phyloP scores from a whole-genome alignment of 768 basidiomycete species.

The Fomitopsis serialis region DNA sequence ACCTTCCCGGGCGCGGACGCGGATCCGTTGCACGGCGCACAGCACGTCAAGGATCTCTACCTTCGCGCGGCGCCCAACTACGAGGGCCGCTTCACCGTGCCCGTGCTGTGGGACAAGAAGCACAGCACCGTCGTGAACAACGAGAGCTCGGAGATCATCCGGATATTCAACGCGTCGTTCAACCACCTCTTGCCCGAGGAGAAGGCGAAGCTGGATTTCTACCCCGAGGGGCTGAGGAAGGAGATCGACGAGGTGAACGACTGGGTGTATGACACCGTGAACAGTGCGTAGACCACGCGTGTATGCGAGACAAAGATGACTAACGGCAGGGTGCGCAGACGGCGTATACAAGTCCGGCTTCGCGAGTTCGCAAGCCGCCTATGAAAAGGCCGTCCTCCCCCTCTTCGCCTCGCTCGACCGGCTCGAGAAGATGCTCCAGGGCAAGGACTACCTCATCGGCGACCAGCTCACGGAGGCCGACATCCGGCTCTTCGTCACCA shows the following conservation, averaged over 20 bases:
- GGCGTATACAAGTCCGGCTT: constrained; percentile 91
- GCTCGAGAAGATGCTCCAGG: constrained; percentile 70
- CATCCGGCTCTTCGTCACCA: constrained; percentile 87
- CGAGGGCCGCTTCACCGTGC: constrained; percentile 81
- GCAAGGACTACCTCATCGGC: constrained; percentile 84
- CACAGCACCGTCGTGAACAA: constrained; percentile 87
- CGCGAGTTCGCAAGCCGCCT: constrained; percentile 74
- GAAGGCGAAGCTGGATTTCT: constrained; percentile 64
- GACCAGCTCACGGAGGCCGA: constrained; percentile 79
- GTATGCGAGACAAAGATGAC: neutral
- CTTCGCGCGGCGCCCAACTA: constrained; percentile 70
- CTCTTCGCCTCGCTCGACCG: constrained; percentile 79
- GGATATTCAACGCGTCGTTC: constrained; percentile 86
- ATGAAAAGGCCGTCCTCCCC: constrained; percentile 66
- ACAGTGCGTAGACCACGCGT: constrained; percentile 47
- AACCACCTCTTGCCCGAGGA: constrained; percentile 65
- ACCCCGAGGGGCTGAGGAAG: constrained; percentile 63
- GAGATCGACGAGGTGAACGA: constrained; percentile 84
- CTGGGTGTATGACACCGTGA: constrained; percentile 83
- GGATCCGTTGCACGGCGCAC: constrained; percentile 66
- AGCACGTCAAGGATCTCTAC: constrained; percentile 84
- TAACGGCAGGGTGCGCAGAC: constrained; percentile 43
- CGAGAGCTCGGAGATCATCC: constrained; percentile 92
- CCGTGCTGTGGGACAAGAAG: constrained; percentile 94
- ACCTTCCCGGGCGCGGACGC: constrained; percentile 65